phyloP scores from a whole-genome alignment of 176 grass and related monocot genomes.

The Triticum dicoccoides region DNA sequence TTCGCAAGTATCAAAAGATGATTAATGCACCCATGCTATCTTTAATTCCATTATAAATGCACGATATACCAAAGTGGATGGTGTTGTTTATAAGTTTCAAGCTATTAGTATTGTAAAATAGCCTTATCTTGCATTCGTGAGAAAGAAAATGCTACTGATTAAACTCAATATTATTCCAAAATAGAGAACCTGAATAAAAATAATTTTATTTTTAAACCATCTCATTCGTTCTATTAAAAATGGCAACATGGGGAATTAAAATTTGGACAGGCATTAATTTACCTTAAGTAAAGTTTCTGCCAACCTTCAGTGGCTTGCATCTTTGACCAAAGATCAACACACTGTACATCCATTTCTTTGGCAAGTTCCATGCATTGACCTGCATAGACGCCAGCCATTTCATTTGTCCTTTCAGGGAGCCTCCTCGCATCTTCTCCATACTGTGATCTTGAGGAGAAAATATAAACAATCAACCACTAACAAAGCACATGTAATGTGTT shows the following conservation, averaged over 20 bases:
- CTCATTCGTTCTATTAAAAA: not conserved
- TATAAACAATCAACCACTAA: not conserved
- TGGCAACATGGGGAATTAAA: not conserved
- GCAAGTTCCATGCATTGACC: constrained; percentile 70
- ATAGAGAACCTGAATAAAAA: not conserved
- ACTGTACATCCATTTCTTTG: constrained; percentile 65
- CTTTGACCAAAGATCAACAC: constrained; percentile 73
- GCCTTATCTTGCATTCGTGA: not conserved
- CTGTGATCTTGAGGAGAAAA: constrained; percentile 43
- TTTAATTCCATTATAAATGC: not conserved
- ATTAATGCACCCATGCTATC: not conserved
- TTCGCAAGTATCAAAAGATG: not conserved
- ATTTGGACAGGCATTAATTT: constrained; percentile 13
- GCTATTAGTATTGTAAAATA: not conserved
- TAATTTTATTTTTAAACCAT: not conserved
- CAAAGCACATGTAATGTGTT: not conserved
- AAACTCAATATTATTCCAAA: not conserved
- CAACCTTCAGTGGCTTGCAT: constrained; percentile 70
- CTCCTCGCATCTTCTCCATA: constrained; percentile 60
- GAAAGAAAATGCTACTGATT: not conserved
- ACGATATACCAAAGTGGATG: not conserved
- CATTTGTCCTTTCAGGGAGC: constrained; percentile 87
- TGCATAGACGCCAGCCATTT: constrained; percentile 78
- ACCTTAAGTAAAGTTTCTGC: constrained; percentile 81
- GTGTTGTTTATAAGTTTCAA: not conserved